Evolutionary conservation across 768 basidiomycete species (phyloP), one percentile per base, ranked within the genome.

Genomic region (Pulveroboletus sp.): DNA sequence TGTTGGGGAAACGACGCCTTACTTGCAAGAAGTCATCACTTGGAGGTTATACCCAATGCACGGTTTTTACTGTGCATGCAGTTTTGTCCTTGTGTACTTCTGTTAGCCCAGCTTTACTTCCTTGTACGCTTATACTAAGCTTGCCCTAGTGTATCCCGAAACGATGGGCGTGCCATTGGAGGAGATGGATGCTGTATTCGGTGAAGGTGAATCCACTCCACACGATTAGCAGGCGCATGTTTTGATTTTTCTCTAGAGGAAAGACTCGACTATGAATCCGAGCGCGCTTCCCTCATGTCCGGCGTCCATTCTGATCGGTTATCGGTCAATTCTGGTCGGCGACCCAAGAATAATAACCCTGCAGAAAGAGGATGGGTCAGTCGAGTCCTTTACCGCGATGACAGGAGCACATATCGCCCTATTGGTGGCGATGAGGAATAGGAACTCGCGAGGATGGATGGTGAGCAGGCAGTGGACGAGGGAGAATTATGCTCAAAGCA

Each of bases 1-100:
- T 49, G 90, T 97, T 34, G 94, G 94, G 27, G 87, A 89, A 65
- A 75, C 82, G 24, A 97, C 94, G 0, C 94, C 94, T 2, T 78
- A 82, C 45, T 72, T 97, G 33, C 92, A 95, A 68, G 91, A 94
- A 50, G 67, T 79, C 19, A 95, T 97, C 57, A 78, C 78, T 35
- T 98, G 94, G 94, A 78, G 89, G 40, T 66, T 97, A 46, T 97
- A 97, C 70, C 90, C 91, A 1, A 94, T 97, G 92, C 93, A 95
- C 58, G 91, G 86, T 20, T 92, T 92, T 71, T 94, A 92, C 69
- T 93, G 92, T 64, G 80, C 80, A 9, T 85, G 88, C 60, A 90
- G 90, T 61, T 90, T 94, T 63, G 72, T 95, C 40, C 72, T 93
- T 37, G 88, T 93, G 6, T 91, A 88, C 67, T 88, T 90, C 69